Conservation (phyloP, 768 basidiomycete genomes). For the Podaxis sp. region DNA sequence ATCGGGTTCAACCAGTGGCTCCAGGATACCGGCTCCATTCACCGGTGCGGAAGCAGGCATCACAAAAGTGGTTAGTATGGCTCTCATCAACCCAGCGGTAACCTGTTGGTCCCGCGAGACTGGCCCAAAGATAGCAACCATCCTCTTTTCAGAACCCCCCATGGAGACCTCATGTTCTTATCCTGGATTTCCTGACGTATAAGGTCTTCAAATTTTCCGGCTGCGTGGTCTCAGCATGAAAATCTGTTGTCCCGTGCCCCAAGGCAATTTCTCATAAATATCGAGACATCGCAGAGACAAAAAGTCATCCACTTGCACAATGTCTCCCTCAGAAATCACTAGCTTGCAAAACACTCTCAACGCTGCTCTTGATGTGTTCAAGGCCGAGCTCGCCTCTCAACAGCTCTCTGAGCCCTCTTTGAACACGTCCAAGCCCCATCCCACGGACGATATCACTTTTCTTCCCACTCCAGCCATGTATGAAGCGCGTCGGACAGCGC, state of each 20-base stretch:
- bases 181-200: neutral
- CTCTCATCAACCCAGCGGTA: neutral
- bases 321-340: constrained; percentile 37
- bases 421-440: constrained; percentile 34
- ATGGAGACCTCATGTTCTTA: neutral
- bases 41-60: neutral
- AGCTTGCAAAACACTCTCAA: constrained; percentile 41
- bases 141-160: neutral
- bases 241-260: neutral
- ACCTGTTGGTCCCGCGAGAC: neutral
- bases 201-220: neutral
- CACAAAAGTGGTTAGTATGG: neutral
- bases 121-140: neutral
- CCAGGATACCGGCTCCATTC: neutral
- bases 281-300: neutral
- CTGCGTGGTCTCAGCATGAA: neutral
- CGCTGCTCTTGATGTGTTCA: constrained; percentile 36
- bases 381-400: constrained; percentile 35
- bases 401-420: constrained; percentile 35
- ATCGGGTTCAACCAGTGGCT: neutral
- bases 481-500: constrained; percentile 33
- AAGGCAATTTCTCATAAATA: neutral
- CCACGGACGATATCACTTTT: constrained; percentile 35
- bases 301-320: constrained; percentile 10
- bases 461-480: constrained; percentile 36